Conservation (phyloP, 2,329 filamentous ascomycete genomes). For the Sarocladium brachiariae region DNA sequence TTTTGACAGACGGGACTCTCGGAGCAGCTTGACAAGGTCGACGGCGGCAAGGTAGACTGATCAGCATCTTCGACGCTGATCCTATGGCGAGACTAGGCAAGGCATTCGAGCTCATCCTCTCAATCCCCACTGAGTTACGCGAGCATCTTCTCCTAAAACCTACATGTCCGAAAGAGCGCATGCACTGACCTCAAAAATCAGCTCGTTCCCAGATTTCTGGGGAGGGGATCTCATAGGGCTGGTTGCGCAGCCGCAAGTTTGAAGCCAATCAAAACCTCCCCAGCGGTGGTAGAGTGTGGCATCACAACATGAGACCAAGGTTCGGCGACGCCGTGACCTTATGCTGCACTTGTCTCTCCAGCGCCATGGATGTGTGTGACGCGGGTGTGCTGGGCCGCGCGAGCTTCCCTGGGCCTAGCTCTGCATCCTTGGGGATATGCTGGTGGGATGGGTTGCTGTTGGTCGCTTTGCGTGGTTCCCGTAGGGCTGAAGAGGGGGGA, state of each 20-base stretch:
- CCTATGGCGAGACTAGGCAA: neutral
- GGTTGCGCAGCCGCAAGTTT: neutral
- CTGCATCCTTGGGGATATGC: neutral
- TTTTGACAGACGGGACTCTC: neutral
- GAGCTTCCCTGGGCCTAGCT: neutral
- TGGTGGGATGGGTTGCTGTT: neutral
- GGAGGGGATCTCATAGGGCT: conserved; percentile 1
- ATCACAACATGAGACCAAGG: neutral
- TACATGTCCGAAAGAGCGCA: neutral
- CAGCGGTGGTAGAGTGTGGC: neutral
- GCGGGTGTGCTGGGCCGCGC: neutral
- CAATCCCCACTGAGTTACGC: neutral
- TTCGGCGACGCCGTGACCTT: conserved; percentile 7
- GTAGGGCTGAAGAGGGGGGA: conserved; percentile 8
- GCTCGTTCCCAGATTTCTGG: neutral
- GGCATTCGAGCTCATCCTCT: neutral
- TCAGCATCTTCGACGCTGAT: neutral
- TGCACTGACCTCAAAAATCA: neutral
- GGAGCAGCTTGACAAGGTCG: neutral
- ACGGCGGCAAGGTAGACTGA: neutral
- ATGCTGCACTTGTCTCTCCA: neutral
- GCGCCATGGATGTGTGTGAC: conserved; percentile 3
- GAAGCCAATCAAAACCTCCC: neutral
- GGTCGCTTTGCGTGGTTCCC: neutral
- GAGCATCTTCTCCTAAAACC: neutral